Evolutionary conservation across 352 stramenopile species (phyloP).

Genomic region (Globisporangium emineosum): DNA sequence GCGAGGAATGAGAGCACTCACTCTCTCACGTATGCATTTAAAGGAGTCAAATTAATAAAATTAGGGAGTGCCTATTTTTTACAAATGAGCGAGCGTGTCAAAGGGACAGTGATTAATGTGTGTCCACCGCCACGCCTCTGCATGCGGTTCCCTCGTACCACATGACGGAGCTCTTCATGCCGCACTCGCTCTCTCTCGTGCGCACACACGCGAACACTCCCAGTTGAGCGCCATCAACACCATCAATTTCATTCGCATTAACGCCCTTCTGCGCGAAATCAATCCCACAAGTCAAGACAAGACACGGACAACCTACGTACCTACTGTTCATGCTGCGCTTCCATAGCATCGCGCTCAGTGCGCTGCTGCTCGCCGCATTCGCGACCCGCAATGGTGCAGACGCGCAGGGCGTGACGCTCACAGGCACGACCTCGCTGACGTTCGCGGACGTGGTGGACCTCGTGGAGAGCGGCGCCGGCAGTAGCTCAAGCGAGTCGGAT

Average conservation of each 20-base stretch:
- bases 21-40: too few relatives aligned
- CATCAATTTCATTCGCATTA: not conserved
- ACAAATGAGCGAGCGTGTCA: not conserved
- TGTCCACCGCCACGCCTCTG: not conserved
- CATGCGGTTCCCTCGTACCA: not conserved
- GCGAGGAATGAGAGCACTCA: too few relatives aligned
- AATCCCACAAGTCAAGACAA: not conserved
- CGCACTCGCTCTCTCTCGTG: slow-evolving; percentile 5
- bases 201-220: not conserved
- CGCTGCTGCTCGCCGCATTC: not conserved
- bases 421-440: slow-evolving; percentile 5
- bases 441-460: slow-evolving; percentile 5
- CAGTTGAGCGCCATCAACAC: not conserved
- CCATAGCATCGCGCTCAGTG: not conserved
- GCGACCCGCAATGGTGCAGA: not conserved
- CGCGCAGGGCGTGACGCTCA: slow-evolving; percentile 9
- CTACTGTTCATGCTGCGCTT: not conserved
- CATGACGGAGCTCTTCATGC: slow-evolving; percentile 4
- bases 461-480: not conserved
- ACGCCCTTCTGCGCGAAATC: not conserved
- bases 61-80: too few relatives aligned
- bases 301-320: not conserved
- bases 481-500: not conserved
- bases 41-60: too few relatives aligned
- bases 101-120: not conserved